phyloP scores from a whole-genome alignment of 805 yeast species.

The Isabelozyma gotoi region DNA sequence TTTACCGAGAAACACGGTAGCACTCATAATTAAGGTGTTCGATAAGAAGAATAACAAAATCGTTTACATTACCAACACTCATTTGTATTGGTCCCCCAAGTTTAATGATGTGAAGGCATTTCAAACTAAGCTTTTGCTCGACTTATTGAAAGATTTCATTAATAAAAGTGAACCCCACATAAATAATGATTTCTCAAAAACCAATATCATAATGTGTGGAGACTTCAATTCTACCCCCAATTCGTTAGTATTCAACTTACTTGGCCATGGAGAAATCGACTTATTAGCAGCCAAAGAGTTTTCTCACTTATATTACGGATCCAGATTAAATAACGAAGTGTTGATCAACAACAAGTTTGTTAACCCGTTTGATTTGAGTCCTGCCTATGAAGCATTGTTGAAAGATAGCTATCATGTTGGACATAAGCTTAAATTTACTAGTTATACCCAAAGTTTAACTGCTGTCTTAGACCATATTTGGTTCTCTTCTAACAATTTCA shows the following conservation, averaged over 20 bases:
- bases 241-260: conserved; percentile 49
- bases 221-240: conserved; percentile 55
- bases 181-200: conserved; percentile 7
- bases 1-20: conserved; percentile 55
- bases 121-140: conserved; percentile 45
- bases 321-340: conserved; percentile 8
- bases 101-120: conserved; percentile 53
- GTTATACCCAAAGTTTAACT: conserved; percentile 48
- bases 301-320: conserved; percentile 14
- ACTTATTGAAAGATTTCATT: conserved; percentile 11
- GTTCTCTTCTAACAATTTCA: conserved; percentile 43
- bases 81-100: conserved; percentile 55
- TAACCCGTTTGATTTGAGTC: conserved; percentile 14
- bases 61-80: conserved; percentile 56
- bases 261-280: conserved; percentile 24
- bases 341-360: conserved; percentile 7
- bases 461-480: conserved; percentile 61
- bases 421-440: conserved; percentile 17
- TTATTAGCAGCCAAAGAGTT: conserved; percentile 9
- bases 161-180: conserved; percentile 1
- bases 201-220: conserved; percentile 48
- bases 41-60: conserved; percentile 41
- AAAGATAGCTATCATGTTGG: conserved; percentile 2
- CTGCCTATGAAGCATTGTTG: conserved; percentile 17
- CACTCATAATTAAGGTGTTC: conserved; percentile 46